Base-by-base conservation (phyloP, 1,284 basidiomycete genomes). In the Thecaphora thlaspeos region DNA sequence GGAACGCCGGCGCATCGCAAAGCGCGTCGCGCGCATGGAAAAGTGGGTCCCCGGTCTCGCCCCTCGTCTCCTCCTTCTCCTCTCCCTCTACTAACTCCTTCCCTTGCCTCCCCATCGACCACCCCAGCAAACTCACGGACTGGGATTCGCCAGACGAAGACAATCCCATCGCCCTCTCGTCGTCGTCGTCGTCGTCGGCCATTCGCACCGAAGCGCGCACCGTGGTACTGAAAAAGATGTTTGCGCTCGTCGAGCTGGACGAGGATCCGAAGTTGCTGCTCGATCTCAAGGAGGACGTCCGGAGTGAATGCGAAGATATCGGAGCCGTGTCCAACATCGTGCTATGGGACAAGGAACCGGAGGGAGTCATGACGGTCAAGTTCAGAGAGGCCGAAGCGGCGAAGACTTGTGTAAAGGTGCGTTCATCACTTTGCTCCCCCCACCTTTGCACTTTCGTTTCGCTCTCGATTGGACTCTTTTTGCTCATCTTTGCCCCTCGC, bases 281-380 rank as follows among this genome's bases (percentile, higher is more conserved):
- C 11, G 94, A 98, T 70, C 83, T 97, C 46, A 96, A 96, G 75
- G 89, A 95, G 68, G 94, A 98, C 67, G 92, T 98, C 10, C 84
- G 94, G 50, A 91, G 95, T 37, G 94, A 99, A 74, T 95, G 91
- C 62, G 87, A 88, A 46, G 32, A 42, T 18, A 79, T 98, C 12
- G 95, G 95, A n/a, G 87, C 90, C 63, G 94, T 98, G 2, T 98
- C 93, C 1, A 96, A 91, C 70, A 90, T 97, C 0, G 86, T 91
- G n/a, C 79, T 99, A 28, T 98, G 94, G 78, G 94, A 98, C 80
- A 91, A 87, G 81, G 95, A 99, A 78, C 82, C 86, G 21, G 91
- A 96, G 38, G 95, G 95, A 2, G 81, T 98, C 51, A 96, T 99
- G 84, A 94, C 92, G 0, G 87, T 98, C 61, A 94, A 94, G 70